These are phyloP conservation scores for Russula compacta DNA, from an alignment of 768 basidiomycete genomes.

Conservation along the genomic window DNA sequence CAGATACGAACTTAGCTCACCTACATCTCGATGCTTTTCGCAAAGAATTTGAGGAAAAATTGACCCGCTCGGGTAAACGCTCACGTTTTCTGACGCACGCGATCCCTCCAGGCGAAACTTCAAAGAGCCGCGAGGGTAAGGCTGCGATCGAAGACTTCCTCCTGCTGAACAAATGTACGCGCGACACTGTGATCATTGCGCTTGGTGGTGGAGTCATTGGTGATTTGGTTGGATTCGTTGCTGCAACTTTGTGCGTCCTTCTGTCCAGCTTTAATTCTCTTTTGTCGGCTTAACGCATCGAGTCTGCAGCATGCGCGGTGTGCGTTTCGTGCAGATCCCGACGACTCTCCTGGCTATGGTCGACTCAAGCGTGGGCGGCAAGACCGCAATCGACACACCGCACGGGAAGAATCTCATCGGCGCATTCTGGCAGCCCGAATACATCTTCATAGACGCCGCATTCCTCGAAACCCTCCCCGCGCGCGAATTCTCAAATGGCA, in stretches of 20 bases:
- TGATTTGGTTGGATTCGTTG: slow-evolving; percentile 92
- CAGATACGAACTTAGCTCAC: slow-evolving; percentile 82
- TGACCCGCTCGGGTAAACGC: slow-evolving; percentile 23
- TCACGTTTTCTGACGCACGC: slow-evolving; percentile 70
- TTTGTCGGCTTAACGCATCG: not conserved
- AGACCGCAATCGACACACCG: slow-evolving; percentile 98
- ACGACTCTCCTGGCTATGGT: slow-evolving; percentile 98
- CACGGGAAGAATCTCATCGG: slow-evolving; percentile 98
- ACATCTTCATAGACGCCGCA: slow-evolving; percentile 94
- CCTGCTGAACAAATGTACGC: slow-evolving; percentile 76
- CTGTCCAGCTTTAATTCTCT: not conserved
- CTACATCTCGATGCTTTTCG: slow-evolving; percentile 67
- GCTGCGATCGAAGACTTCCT: slow-evolving; percentile 92
- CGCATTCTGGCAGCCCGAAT: slow-evolving; percentile 96
- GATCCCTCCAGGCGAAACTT: slow-evolving; percentile 85
- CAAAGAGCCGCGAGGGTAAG: slow-evolving; percentile 87
- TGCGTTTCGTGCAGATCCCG: slow-evolving; percentile 92
- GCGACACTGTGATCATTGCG: slow-evolving; percentile 88
- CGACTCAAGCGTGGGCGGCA: slow-evolving; percentile 94
- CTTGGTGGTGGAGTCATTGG: slow-evolving; percentile 97
- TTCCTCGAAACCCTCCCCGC: slow-evolving; percentile 89
- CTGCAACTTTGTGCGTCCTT: slow-evolving; percentile 82
- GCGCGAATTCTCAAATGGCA: slow-evolving; percentile 95
- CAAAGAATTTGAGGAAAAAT: slow-evolving; percentile 47
- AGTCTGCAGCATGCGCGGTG: slow-evolving; percentile 80